Evolutionary conservation across 805 yeast genomes (phyloP), one percentile per base, ranked within the genome.

Genomic region (Zygosaccharomyces bailii): DNA sequence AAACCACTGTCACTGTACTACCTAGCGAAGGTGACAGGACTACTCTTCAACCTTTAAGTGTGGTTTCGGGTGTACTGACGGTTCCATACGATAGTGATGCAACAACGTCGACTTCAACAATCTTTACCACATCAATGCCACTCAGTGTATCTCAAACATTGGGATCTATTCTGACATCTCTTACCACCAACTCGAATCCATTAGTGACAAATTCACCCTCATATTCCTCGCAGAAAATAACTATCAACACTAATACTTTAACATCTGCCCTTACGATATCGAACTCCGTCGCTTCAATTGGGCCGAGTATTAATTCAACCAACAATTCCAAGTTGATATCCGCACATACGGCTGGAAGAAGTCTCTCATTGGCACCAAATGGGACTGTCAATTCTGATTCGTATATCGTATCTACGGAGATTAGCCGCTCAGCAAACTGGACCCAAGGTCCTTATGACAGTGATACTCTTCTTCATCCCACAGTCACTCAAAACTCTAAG

Each of bases 221-320:
- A 45, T 52, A 62, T 6, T 63, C 70, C 2, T 51, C 56, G 3
- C 51, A 57, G 24, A 45, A 63, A 16, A 54, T 58, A 4, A 53
- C 64, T 4, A 52, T 68, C 24, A 48, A 60, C 38, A 63, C 72
- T 1, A 43, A 59, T 4, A 56, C 69, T 13, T 58, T 61, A 37
- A 56, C 66, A 10, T 45, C 54, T 13, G 51, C 46, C 25, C 46
- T 39, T 20, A 48, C 54, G 7, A 20, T 55, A 2, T 39, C 49
- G 3, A 39, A 46, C 7, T 11, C 34, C 17, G 5, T 25, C 5
- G 35, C 17, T n/a, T n/a, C 44, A 34, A 19, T n/a, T n/a, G 4
- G 20, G 23, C 25, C 25, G 9, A 21, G 25, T 21, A 9, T 21
- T 9, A 9, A 6, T 9, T 6, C 8, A 5, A 6, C 25, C 25